phyloP scores from a whole-genome alignment of 2,329 filamentous ascomycete genomes.

The Trichoderma koningii region DNA sequence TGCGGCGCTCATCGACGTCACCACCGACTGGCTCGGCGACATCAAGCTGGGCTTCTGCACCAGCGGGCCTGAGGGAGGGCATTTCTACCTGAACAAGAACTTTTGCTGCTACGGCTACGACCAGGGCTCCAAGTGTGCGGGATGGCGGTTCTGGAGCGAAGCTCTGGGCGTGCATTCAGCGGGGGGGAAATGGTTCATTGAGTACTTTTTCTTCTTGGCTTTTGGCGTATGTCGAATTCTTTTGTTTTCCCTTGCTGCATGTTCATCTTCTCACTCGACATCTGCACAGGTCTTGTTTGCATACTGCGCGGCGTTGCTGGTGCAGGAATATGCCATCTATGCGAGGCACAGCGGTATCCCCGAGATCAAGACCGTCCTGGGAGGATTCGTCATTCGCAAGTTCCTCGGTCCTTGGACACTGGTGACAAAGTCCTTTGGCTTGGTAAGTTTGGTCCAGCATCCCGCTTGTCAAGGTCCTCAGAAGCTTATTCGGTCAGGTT shows the following conservation, averaged over 20 bases:
- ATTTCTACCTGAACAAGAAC: slow-evolving; percentile 85
- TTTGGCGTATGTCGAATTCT: slow-evolving; percentile 66
- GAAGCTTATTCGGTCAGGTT: slow-evolving; percentile 55
- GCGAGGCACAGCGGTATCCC: slow-evolving; percentile 95
- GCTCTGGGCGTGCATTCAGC: slow-evolving; percentile 67
- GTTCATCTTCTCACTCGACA: background rate
- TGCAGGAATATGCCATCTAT: slow-evolving; percentile 81
- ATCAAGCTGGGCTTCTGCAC: slow-evolving; percentile 88
- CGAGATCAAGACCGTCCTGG: slow-evolving; percentile 94
- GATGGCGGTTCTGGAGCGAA: slow-evolving; percentile 84
- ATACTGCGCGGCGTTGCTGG: slow-evolving; percentile 72
- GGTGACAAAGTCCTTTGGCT: slow-evolving; percentile 82
- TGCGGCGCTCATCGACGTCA: slow-evolving; percentile 86
- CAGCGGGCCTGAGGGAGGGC: slow-evolving; percentile 71
- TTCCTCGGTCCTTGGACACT: slow-evolving; percentile 90
- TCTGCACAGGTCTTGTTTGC: slow-evolving; percentile 70
- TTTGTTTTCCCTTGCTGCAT: background rate
- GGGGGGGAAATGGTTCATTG: slow-evolving; percentile 76
- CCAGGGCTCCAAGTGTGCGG: slow-evolving; percentile 75
- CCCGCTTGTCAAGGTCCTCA: background rate
- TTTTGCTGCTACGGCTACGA: slow-evolving; percentile 96
- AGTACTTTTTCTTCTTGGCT: slow-evolving; percentile 84
- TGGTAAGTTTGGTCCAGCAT: slow-evolving; percentile 57
- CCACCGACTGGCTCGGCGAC: slow-evolving; percentile 90
- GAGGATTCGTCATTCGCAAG: slow-evolving; percentile 86